Conservation (phyloP, 78 protist species). For the Trichosphaerium sp. region DNA sequence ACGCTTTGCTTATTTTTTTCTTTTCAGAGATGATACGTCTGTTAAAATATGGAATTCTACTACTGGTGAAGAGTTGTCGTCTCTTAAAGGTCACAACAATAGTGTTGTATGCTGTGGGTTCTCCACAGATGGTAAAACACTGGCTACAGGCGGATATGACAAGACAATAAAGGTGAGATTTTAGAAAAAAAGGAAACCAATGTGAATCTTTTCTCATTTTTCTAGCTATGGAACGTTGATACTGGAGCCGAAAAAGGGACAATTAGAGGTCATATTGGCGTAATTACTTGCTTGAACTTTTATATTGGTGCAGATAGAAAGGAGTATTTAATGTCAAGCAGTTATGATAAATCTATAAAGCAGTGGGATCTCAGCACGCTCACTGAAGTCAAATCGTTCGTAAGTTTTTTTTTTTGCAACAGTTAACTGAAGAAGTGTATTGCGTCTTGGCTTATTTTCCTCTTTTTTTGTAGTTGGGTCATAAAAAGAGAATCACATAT, state of each 20-base stretch:
- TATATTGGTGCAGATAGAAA: too few species aligned
- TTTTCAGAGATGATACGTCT: too few species aligned
- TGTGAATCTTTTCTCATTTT: too few species aligned
- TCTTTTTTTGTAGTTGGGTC: constrained; percentile 15
- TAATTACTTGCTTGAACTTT: constrained; percentile 18
- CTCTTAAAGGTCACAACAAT: constrained; percentile 35
- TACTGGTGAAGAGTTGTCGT: constrained; percentile 22
- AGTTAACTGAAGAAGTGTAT: constrained; percentile 8
- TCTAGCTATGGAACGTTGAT: too few species aligned
- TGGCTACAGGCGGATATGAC: constrained; percentile 53
- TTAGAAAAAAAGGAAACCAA: constrained; percentile 35
- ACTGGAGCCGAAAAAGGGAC: constrained; percentile 9
- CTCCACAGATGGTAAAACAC: constrained; percentile 21
- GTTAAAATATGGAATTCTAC: too few species aligned
- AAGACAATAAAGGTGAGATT: constrained; percentile 5
- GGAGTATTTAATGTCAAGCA: too few species aligned
- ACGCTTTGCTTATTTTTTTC: too few species aligned
- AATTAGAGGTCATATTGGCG: constrained; percentile 24
- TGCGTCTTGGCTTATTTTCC: too few species aligned
- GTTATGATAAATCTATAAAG: too few species aligned
- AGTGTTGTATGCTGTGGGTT: constrained; percentile 34
- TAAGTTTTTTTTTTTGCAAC: too few species aligned
- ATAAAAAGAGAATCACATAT: neutral
- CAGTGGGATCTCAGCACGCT: too few species aligned
- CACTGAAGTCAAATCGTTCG: too few species aligned